phyloP scores from a whole-genome alignment of 257 asterid genomes.

The Ilex asprella region DNA sequence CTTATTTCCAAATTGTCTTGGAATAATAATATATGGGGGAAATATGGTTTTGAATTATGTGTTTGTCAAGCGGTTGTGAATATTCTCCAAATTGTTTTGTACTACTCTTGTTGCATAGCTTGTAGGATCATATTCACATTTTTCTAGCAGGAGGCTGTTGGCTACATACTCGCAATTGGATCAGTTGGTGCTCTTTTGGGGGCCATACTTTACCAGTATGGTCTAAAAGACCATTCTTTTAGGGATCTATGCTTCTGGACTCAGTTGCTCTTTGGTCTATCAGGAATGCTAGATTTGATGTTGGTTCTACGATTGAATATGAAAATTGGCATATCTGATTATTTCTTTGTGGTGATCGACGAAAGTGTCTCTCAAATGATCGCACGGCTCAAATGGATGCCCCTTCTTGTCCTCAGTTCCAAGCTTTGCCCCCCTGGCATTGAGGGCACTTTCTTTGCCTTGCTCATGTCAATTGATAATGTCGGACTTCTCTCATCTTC shows the following conservation, averaged over 20 bases:
- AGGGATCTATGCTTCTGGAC: conserved; percentile 76
- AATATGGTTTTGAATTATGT: no score
- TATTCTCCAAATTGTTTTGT: no score
- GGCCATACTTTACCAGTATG: conserved; percentile 60
- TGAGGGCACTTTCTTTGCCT: conserved; percentile 87
- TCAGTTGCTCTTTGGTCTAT: conserved; percentile 60
- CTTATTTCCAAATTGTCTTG: no score
- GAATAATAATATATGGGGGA: no score
- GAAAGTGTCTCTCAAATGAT: conserved; percentile 72
- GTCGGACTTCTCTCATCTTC: conserved; percentile 76
- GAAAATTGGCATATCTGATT: conserved; percentile 60
- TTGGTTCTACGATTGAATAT: conserved; percentile 74
- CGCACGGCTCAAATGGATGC: conserved; percentile 91
- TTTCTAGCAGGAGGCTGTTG: conserved; percentile 60
- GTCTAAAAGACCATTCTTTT: conserved; percentile 63
- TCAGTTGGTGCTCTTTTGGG: conserved; percentile 76
- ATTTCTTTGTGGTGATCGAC: conserved; percentile 64
- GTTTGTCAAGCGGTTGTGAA: no score
- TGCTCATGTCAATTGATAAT: conserved; percentile 88
- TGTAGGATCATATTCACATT: background rate
- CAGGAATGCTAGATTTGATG: conserved; percentile 72
- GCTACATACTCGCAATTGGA: conserved; percentile 75
- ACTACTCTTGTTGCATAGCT: no score
- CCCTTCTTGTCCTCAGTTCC: conserved; percentile 81
- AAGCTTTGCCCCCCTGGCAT: conserved; percentile 87